These are phyloP conservation scores for Fraxinus albicans DNA, from an alignment of 305 asterid genomes.

Conservation along the genomic window DNA sequence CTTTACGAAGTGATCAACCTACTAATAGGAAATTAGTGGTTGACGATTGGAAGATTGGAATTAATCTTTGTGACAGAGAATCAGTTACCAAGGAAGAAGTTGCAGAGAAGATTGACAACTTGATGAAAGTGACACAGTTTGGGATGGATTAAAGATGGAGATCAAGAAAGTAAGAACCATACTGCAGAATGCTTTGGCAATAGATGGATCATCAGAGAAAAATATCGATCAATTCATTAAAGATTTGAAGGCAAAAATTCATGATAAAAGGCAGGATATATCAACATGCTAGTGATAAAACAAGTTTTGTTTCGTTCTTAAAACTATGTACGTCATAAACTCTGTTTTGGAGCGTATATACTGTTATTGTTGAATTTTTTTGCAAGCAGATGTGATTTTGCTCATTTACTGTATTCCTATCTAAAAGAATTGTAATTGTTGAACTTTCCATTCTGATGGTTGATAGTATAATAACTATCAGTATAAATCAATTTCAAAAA, in stretches of 20 bases:
- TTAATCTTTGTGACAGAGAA: constrained; percentile 39
- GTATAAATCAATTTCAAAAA: background rate
- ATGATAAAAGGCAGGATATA: background rate
- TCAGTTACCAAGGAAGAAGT: constrained; percentile 35
- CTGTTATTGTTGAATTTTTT: background rate
- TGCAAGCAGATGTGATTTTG: background rate
- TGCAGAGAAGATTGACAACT: constrained; percentile 31
- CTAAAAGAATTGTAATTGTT: background rate
- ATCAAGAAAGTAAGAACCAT: constrained; percentile 31
- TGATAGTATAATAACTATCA: background rate
- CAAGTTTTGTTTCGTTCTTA: background rate
- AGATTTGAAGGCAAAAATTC: constrained; percentile 39
- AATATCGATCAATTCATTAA: constrained; percentile 39
- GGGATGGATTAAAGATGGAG: constrained; percentile 29
- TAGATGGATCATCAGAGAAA: constrained; percentile 50
- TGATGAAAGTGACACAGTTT: constrained; percentile 28
- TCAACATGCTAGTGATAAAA: background rate
- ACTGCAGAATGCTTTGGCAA: constrained; percentile 41
- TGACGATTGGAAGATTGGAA: constrained; percentile 60
- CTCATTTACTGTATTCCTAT: background rate
- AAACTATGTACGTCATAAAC: background rate
- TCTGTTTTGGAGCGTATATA: background rate
- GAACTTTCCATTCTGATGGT: background rate
- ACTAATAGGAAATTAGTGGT: constrained; percentile 56
- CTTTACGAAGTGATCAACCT: constrained; percentile 51